phyloP scores from a whole-genome alignment of 164 flowering plant species.

The Piper betle region DNA sequence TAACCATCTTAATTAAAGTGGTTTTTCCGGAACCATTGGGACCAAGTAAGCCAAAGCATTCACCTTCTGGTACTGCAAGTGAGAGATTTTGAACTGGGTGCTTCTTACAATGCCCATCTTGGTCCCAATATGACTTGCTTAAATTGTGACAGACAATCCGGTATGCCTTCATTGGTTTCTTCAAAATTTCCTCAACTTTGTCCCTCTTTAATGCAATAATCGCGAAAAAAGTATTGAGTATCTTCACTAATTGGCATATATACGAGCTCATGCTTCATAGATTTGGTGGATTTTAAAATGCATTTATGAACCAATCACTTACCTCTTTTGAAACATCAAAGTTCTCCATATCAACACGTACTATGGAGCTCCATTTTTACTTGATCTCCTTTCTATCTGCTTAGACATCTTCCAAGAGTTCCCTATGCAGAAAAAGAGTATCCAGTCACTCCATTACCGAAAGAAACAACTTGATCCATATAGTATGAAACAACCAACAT shows the following conservation, averaged over 20 bases:
- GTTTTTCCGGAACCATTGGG: constrained; percentile 97
- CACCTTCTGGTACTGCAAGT: constrained; percentile 72
- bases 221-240: too few relatives aligned
- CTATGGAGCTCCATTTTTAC: constrained; percentile 36
- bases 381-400: constrained; percentile 25
- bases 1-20: constrained; percentile 64
- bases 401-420: constrained; percentile 23
- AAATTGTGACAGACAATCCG: constrained; percentile 52
- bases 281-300: too few relatives aligned
- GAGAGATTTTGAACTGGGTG: constrained; percentile 63
- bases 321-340: constrained; percentile 73
- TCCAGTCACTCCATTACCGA: constrained; percentile 26
- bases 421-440: constrained; percentile 29
- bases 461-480: constrained; percentile 44
- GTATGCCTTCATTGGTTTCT: constrained; percentile 28
- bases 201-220: constrained; percentile 33
- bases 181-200: constrained; percentile 46
- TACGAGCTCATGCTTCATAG: too few relatives aligned
- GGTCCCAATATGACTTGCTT: constrained; percentile 56
- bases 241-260: too few relatives aligned
- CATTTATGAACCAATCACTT: not conserved
- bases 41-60: constrained; percentile 92
- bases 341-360: constrained; percentile 47
- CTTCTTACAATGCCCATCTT: constrained; percentile 68
- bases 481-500: constrained; percentile 38